Evolutionary conservation across 305 asterid genomes (phyloP).

Genomic region (Coffea humblotiana): DNA sequence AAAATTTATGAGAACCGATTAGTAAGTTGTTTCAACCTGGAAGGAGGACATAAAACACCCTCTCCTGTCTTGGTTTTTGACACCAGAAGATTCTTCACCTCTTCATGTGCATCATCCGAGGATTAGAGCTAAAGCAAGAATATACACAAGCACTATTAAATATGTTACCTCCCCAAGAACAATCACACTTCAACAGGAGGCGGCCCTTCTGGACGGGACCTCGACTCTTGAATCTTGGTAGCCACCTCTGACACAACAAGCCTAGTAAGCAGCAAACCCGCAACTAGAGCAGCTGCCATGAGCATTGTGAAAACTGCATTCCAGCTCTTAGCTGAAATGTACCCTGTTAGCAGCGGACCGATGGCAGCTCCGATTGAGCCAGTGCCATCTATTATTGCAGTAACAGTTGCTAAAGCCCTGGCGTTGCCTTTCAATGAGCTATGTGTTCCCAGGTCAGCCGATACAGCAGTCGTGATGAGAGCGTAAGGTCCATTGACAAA

Average conservation of each 20-base stretch:
- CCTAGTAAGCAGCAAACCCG: slow-evolving; percentile 80
- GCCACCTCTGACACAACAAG: slow-evolving; percentile 88
- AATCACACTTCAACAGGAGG: slow-evolving; percentile 50
- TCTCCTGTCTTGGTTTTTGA: slow-evolving; percentile 7
- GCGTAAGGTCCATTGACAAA: slow-evolving; percentile 99
- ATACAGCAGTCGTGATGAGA: slow-evolving; percentile 91
- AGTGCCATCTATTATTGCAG: slow-evolving; percentile 92
- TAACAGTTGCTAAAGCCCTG: slow-evolving; percentile 85
- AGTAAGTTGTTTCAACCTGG: slow-evolving; percentile 12
- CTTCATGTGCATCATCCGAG: slow-evolving; percentile 23
- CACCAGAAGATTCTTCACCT: slow-evolving; percentile 14
- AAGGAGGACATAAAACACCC: slow-evolving; percentile 27
- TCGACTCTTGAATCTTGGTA: slow-evolving; percentile 50
- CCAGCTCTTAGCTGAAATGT: slow-evolving; percentile 88
- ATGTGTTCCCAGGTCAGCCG: slow-evolving; percentile 97
- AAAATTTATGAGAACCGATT: neutral
- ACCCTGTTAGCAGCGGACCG: slow-evolving; percentile 88
- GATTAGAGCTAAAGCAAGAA: neutral
- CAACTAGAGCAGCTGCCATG: slow-evolving; percentile 76
- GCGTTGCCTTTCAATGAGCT: slow-evolving; percentile 79
- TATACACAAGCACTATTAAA: slow-evolving; percentile 1
- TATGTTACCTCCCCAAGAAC: neutral
- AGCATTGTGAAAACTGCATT: slow-evolving; percentile 84
- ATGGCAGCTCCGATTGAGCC: slow-evolving; percentile 95
- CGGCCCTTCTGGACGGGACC: slow-evolving; percentile 30